Conservation (phyloP, 805 yeast genomes). For the Cephaloascus fragrans region DNA sequence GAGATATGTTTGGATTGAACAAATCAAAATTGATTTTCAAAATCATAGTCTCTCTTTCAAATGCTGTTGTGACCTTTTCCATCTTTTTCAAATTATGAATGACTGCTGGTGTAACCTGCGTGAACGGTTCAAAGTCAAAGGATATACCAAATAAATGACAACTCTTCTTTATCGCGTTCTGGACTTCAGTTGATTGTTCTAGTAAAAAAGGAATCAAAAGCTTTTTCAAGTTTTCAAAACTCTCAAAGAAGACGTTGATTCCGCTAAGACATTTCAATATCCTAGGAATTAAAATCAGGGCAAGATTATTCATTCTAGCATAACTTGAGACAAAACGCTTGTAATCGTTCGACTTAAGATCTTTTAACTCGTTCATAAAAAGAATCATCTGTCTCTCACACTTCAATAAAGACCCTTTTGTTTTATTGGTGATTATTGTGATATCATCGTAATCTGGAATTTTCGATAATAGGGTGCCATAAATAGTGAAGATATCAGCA, state of each 20-base stretch:
- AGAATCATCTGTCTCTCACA: conserved; percentile 22
- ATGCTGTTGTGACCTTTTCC: conserved; percentile 26
- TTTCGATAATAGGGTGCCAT: conserved; percentile 25
- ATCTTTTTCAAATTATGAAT: conserved; percentile 21
- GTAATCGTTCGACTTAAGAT: background rate
- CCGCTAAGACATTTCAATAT: conserved; percentile 19
- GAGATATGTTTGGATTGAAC: conserved; percentile 22
- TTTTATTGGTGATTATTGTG: conserved; percentile 17
- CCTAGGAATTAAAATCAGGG: conserved; percentile 1
- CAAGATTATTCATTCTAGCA: background rate
- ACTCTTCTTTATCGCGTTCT: conserved; percentile 15
- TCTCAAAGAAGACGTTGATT: conserved; percentile 25
- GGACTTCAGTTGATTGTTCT: conserved; percentile 20
- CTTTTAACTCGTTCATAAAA: conserved; percentile 9
- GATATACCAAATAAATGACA: conserved; percentile 17
- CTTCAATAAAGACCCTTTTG: conserved; percentile 10
- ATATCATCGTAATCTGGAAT: conserved; percentile 31
- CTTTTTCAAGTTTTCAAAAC: conserved; percentile 26
- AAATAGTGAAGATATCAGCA: conserved; percentile 26
- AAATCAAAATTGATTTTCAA: conserved; percentile 18
- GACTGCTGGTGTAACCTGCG: conserved; percentile 12
- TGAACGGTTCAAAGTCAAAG: conserved; percentile 14
- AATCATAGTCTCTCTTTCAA: conserved; percentile 21
- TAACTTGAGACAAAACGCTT: background rate
- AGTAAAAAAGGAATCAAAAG: conserved; percentile 23